Evolutionary conservation across 2,329 filamentous ascomycete genomes (phyloP).

Genomic region (Clarireedia paspali): DNA sequence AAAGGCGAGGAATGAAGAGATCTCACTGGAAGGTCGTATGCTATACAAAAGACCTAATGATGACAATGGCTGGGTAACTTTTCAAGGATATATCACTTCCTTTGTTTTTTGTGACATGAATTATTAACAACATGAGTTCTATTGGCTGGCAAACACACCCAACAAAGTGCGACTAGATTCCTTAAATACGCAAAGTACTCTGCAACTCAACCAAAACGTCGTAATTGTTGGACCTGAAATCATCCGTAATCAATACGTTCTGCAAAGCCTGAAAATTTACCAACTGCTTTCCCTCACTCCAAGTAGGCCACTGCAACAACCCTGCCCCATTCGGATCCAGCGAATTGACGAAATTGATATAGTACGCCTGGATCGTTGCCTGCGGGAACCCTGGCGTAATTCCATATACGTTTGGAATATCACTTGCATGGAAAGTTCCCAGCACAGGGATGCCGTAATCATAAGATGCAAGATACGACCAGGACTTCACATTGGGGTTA

Average conservation of each 20-base stretch:
- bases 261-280: slow-evolving; percentile 38
- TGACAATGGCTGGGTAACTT: no score
- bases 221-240: slow-evolving; percentile 33
- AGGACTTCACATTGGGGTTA: slow-evolving; percentile 53
- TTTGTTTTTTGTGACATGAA: no score
- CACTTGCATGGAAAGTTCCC: slow-evolving; percentile 70
- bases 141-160: no score
- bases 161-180: no score
- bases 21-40: no score
- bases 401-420: slow-evolving; percentile 54
- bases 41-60: no score
- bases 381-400: slow-evolving; percentile 39
- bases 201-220: no score
- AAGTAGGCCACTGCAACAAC: slow-evolving; percentile 34
- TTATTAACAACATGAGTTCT: no score
- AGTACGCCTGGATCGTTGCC: slow-evolving; percentile 56
- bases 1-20: no score
- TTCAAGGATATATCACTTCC: no score
- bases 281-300: slow-evolving; percentile 42
- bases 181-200: no score
- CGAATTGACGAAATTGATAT: slow-evolving; percentile 63
- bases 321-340: slow-evolving; percentile 57
- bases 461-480: slow-evolving; percentile 72
- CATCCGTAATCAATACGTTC: slow-evolving; percentile 37
- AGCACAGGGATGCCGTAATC: slow-evolving; percentile 62